Evolutionary conservation across 2,329 filamentous ascomycete species (phyloP), one percentile per base, ranked within the genome.

Genomic region (Bipolaris zeicola): DNA sequence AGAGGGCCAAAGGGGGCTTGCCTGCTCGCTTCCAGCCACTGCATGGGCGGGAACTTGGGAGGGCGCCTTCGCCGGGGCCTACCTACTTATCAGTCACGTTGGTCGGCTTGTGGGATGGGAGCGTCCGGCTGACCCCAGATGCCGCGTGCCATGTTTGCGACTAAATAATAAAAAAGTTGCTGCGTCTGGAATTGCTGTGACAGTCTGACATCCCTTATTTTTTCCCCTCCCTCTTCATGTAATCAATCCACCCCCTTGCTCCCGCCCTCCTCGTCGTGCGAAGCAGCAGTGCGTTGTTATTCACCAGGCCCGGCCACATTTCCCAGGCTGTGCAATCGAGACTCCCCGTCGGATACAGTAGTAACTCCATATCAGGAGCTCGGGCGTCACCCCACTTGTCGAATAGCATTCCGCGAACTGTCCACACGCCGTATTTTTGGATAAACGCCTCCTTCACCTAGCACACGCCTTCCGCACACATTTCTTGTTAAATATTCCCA

Each of bases 381-480:
- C 63, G 59, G 64, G 47, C 64, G 50, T 57, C 57, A 39, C 53
- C 60, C 64, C 64, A 59, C 54, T 56, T 52, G 63, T 65, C 52
- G 63, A 56, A 56, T 56, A 56, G 49, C 66, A 69, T 66, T 68
- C 65, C 66, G 65, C 55, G 58, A 64, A 55, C 62, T 65, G 61
- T 65, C 60, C 61, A 65, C 65, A 68, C 62, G 58, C 58, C 39
- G 45, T 52, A 55, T 65, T 62, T 60, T 61, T 56, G 50, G 52
- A 49, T 48, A 28, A 55, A 51, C 56, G 52, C 60, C 57, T 52
- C 47, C 22, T 49, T 42, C 56, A 41, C 43, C 57, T 50, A 55
- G 44, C 52, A 57, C 44, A 58, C 60, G 49, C 48, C 51, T 53
- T 43, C 44, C 58, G 52, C 60, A 60, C 62, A 59, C 54, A 16